Percentiles rank a stretch among this genome's conserved stretches.
Evolutionary conservation across 139 green algal species (phyloP).

Genomic region (Trebouxia sp.): DNA sequence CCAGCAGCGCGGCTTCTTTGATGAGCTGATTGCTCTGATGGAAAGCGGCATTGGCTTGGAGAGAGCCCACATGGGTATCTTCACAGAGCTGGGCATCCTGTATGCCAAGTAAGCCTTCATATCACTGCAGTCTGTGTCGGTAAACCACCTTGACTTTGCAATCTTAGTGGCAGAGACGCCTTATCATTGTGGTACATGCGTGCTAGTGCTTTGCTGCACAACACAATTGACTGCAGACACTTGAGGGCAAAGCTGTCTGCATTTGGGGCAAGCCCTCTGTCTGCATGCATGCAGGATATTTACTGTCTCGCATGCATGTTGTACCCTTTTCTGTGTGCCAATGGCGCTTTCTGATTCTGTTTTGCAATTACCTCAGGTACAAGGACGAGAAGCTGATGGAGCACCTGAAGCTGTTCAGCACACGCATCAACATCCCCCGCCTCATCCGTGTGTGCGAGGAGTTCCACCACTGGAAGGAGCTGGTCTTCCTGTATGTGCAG

Average conservation of each 20-base stretch:
- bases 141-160: no score
- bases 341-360: no score
- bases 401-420: conserved; percentile 98
- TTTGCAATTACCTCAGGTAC: conserved; percentile 85
- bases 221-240: neutral
- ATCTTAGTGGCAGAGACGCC: no score
- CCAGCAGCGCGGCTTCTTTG: conserved; percentile 86
- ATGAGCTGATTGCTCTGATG: conserved; percentile 95
- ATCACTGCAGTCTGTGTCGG: no score
- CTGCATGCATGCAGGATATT: no score
- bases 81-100: conserved; percentile 95
- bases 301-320: no score
- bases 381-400: conserved; percentile 94
- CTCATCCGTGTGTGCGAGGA: conserved; percentile 96
- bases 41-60: conserved; percentile 97
- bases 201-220: no score
- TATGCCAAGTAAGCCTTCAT: conserved; percentile 84
- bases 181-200: no score
- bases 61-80: conserved; percentile 99
- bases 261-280: neutral
- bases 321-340: no score
- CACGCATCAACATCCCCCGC: conserved; percentile 96
- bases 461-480: conserved; percentile 95
- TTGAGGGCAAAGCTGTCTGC: neutral
- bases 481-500: conserved; percentile 93